Conservation (phyloP, 208 protist genomes). For the Porcisia deanei region DNA sequence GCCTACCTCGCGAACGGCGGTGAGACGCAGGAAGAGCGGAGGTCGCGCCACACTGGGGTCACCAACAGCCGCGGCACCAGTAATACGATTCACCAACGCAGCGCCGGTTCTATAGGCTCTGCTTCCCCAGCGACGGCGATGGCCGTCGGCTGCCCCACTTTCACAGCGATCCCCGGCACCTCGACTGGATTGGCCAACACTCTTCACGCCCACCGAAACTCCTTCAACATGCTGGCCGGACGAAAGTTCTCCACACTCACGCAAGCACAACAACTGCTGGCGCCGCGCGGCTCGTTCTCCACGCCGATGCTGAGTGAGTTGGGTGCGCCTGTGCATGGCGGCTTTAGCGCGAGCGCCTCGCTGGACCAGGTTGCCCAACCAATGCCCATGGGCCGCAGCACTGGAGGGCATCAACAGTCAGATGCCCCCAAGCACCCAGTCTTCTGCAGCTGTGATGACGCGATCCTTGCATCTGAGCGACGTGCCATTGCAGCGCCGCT, state of each 20-base stretch:
- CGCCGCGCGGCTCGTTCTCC: too few species aligned
- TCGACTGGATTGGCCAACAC: too few species aligned
- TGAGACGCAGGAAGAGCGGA: slow-evolving; percentile 26
- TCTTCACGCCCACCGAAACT: too few species aligned
- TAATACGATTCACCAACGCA: slow-evolving; percentile 8
- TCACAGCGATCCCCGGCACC: background rate
- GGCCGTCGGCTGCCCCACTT: background rate
- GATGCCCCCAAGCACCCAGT: too few species aligned
- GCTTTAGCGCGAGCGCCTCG: background rate
- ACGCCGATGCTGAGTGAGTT: too few species aligned
- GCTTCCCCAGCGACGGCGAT: background rate
- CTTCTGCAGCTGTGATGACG: slow-evolving; percentile 1
- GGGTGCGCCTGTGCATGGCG: background rate
- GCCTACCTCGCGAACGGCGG: slow-evolving; percentile 28
- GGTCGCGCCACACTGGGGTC: slow-evolving; percentile 4
- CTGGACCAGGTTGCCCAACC: slow-evolving; percentile 1
- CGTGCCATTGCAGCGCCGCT: background rate
- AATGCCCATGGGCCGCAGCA: slow-evolving; percentile 5
- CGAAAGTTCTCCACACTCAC: too few species aligned
- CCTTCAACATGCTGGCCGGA: too few species aligned
- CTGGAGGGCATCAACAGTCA: too few species aligned
- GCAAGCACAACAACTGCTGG: too few species aligned
- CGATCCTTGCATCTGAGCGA: background rate
- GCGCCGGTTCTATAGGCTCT: slow-evolving; percentile 11
- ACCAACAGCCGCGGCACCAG: background rate